These are phyloP conservation scores for Pseudogymnoascus sp. DNA, from an alignment of 2,329 filamentous ascomycete genomes.

Conservation along the genomic window DNA sequence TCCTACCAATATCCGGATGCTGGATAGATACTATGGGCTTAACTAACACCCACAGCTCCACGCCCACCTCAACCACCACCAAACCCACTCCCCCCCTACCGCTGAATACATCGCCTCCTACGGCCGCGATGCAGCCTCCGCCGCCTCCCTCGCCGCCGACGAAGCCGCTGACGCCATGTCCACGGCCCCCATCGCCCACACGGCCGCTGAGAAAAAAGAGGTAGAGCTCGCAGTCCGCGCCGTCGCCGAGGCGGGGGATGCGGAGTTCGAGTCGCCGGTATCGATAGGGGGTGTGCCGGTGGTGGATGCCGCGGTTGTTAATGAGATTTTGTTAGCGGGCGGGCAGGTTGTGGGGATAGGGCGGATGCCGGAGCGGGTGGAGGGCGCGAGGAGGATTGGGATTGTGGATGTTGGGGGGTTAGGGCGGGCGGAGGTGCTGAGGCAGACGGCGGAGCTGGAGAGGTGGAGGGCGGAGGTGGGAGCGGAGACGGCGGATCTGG, in stretches of 20 bases:
- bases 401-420: too few relatives aligned
- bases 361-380: too few relatives aligned
- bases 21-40: not conserved
- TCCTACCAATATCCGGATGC: not conserved
- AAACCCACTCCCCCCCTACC: not conserved
- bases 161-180: not conserved
- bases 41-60: not conserved
- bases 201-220: not conserved
- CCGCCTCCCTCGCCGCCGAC: not conserved
- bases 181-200: not conserved
- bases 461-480: not conserved
- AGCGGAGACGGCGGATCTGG: not conserved
- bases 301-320: too few relatives aligned
- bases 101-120: not conserved
- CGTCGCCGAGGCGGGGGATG: not conserved
- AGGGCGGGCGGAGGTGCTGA: too few relatives aligned
- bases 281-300: too few relatives aligned
- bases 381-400: too few relatives aligned
- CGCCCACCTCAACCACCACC: not conserved
- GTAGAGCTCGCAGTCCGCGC: not conserved
- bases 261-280: not conserved
- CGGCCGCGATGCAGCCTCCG: not conserved
- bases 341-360: too few relatives aligned
- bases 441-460: not conserved
- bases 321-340: too few relatives aligned